Evolutionary conservation across 352 stramenopile species (phyloP).

Genomic region (Globisporangium echinulatum): DNA sequence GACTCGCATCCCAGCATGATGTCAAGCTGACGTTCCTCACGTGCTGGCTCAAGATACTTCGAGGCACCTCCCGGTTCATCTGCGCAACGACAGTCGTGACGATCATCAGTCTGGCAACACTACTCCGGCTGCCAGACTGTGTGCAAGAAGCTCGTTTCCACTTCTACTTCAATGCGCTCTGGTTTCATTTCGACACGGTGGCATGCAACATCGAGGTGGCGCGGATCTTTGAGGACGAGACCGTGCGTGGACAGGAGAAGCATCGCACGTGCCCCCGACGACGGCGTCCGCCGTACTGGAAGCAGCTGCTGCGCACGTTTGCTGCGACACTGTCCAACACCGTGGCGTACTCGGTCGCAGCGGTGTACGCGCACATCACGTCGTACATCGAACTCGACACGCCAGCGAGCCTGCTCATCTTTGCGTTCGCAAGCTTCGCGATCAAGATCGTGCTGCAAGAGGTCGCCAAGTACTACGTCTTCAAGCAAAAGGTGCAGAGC

Average conservation of each 20-base stretch:
- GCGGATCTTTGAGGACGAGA: not conserved
- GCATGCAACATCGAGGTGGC: not conserved
- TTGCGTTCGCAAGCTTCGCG: slow-evolving; percentile 8
- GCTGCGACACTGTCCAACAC: not conserved
- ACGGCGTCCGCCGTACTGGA: slow-evolving; percentile 1
- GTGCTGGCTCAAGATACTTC: slow-evolving; percentile 8
- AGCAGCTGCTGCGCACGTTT: slow-evolving; percentile 4
- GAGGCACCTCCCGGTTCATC: not conserved
- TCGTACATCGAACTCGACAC: not conserved
- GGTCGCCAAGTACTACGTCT: slow-evolving; percentile 3
- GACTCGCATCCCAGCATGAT: not conserved
- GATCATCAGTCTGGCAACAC: not conserved
- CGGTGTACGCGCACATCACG: slow-evolving; percentile 8
- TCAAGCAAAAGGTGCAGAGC: slow-evolving; percentile 8
- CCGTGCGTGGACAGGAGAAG: not conserved
- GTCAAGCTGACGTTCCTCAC: not conserved
- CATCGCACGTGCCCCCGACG: not conserved
- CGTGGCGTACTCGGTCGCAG: not conserved
- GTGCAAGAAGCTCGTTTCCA: not conserved
- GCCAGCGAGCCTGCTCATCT: slow-evolving; percentile 1
- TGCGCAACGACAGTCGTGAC: not conserved
- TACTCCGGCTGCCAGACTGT: not conserved
- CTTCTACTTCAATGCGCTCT: slow-evolving; percentile 4
- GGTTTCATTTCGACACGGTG: slow-evolving; percentile 1
- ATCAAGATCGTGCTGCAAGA: slow-evolving; percentile 18